A percentile compares a stretch with the other conserved stretches of the same genome.
These are phyloP conservation scores for Trichoderma citrinoviride DNA, from an alignment of 2,329 filamentous ascomycete genomes.

Conservation along the genomic window DNA sequence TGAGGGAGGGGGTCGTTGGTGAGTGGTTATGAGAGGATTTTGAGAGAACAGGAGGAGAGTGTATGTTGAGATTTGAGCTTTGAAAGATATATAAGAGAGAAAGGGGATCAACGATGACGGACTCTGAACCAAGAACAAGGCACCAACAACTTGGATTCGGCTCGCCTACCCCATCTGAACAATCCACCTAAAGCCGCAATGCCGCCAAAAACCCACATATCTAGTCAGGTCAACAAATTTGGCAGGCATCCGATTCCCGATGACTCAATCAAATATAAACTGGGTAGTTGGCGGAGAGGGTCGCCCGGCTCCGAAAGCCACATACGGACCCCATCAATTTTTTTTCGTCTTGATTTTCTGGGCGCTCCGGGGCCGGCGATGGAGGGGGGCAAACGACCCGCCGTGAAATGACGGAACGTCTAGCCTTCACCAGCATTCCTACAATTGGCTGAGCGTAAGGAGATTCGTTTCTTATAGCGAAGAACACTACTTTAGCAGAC, in stretches of 20 bases:
- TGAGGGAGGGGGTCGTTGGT: background rate
- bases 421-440: too few species aligned
- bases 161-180: conserved; percentile 1
- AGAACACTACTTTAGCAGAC: too few species aligned
- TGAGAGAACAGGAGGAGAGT: background rate
- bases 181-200: background rate
- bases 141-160: background rate
- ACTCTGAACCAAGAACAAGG: background rate
- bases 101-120: too few species aligned
- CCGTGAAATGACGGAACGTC: too few species aligned
- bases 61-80: background rate
- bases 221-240: too few species aligned
- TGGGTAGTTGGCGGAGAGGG: conserved; percentile 4
- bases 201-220: background rate
- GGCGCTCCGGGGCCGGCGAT: conserved; percentile 26
- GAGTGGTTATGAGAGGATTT: background rate
- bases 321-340: background rate
- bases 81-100: too few species aligned
- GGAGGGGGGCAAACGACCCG: too few species aligned
- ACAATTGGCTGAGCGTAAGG: too few species aligned
- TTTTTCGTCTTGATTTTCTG: background rate
- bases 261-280: background rate
- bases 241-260: background rate
- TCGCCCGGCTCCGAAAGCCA: conserved; percentile 16
- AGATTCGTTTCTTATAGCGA: too few species aligned